Base-by-base conservation (phyloP, 2,329 filamentous ascomycete species). In the Aspergillus pseudotamarii region DNA sequence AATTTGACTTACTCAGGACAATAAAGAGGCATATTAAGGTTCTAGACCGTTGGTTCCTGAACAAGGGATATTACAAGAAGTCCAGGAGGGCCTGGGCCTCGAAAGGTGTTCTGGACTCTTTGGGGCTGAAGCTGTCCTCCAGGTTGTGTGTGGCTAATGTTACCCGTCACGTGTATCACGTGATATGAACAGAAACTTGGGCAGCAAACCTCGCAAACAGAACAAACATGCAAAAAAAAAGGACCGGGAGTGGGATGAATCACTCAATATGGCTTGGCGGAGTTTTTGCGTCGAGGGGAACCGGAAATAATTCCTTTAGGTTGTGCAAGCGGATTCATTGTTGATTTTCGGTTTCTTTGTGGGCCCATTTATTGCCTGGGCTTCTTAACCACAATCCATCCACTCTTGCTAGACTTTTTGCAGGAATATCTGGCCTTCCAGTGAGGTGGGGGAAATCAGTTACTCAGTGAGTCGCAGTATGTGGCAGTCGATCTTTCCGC, bases 21-120 rank as follows among this genome's bases (percentile, higher is more conserved):
- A 8, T 51, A 51, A 63, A 50, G 60, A 63, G 56, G 50, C 43
- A 43, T 32, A 16, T 59, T 64, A 53, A 48, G 63, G 68, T 69
- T 74, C 73, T 75, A 74, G 73, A 74, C 72, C 73, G 50, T 36
- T 54, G 60, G 63, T 64, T 56, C 59, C 66, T 63, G 55, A 61
- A 64, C 57, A 60, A 68, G 65, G 61, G 56, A 59, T 65, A 60
- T 61, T 48, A 45, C 57, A 36, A 43, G 28, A 60, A 70, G 69
- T 71, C 72, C 59, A 71, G 54, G 64, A 71, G 69, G 73, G 74
- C 67, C 73, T 68, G 71, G 74, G 66, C 73, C 74, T 68, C 62
- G 55, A 48, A 30, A 28, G 54, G 56, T 57, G 69, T 72, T 76
- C 71, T 75, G 73, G 73, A 70, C 71, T 69, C 61, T 71, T 65